Percentiles rank a stretch among this genome's conserved stretches.
These are phyloP conservation scores for Cryptosporidium felis DNA, from an alignment of 169 alveolate species.

Conservation along the genomic window DNA sequence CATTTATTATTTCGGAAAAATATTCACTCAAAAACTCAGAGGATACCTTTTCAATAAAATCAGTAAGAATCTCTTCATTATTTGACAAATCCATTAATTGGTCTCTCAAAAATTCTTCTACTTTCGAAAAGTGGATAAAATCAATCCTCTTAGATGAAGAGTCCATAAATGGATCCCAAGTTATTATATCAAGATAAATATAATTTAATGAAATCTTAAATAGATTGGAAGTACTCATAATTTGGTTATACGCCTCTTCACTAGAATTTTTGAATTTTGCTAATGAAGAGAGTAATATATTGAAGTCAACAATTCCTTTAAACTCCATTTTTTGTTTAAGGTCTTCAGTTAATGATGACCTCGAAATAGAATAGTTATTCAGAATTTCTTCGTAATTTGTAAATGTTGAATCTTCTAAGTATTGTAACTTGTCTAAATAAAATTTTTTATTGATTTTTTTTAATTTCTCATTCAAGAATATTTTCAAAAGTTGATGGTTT, in stretches of 20 bases:
- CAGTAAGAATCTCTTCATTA: too few species aligned
- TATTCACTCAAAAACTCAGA: background rate
- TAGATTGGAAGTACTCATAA: too few species aligned
- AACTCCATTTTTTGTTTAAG: too few species aligned
- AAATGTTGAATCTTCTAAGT: background rate
- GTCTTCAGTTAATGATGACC: background rate
- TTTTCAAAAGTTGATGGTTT: background rate
- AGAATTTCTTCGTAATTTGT: background rate
- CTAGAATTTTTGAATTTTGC: too few species aligned
- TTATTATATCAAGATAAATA: background rate
- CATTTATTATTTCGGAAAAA: constrained; percentile 17
- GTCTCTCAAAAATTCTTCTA: too few species aligned
- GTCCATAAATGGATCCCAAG: constrained; percentile 69
- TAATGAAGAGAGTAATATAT: too few species aligned
- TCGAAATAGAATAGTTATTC: background rate
- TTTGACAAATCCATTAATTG: too few species aligned
- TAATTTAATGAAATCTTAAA: background rate
- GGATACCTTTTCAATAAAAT: too few species aligned
- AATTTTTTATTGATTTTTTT: background rate
- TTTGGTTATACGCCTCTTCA: too few species aligned
- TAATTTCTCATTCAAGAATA: background rate
- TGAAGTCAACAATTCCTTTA: too few species aligned
- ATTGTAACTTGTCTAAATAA: background rate
- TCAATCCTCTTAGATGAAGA: too few species aligned
- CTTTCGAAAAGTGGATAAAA: too few species aligned